A percentile compares a stretch with the other conserved stretches of the same genome.
These are phyloP conservation scores for Paraurostyla sp. DNA, from an alignment of 73 alveolate genomes.

Conservation along the genomic window DNA sequence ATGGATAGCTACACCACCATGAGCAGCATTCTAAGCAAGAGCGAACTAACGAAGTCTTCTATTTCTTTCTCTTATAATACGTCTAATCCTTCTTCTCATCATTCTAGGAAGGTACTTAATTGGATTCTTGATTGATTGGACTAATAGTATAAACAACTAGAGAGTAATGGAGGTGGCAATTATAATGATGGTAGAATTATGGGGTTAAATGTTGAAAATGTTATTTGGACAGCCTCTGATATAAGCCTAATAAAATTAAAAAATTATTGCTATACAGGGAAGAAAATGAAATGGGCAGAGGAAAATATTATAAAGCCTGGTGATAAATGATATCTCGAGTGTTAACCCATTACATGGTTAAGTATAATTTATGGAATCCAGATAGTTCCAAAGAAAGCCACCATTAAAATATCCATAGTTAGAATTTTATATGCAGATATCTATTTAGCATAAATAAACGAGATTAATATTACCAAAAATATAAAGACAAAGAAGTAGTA, in stretches of 20 bases:
- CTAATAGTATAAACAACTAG: not conserved
- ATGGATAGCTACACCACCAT: too few species aligned
- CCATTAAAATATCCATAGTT: conserved; percentile 21
- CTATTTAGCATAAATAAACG: too few species aligned
- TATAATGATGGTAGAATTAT: not conserved
- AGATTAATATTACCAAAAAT: too few species aligned
- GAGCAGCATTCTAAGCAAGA: too few species aligned
- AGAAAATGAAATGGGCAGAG: conserved; percentile 7
- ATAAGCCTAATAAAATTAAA: not conserved
- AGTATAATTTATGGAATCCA: conserved; percentile 40
- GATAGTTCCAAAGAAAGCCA: conserved; percentile 19
- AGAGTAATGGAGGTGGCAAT: not conserved
- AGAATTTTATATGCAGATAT: conserved; percentile 28
- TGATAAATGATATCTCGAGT: conserved; percentile 40
- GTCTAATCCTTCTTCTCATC: conserved; percentile 12
- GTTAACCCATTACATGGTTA: conserved; percentile 37
- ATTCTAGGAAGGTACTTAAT: conserved; percentile 9
- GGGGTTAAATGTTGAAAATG: conserved; percentile 19
- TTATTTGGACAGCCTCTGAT: conserved; percentile 46
- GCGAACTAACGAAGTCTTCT: not conserved
- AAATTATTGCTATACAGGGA: conserved; percentile 1
- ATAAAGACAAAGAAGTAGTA: conserved; percentile 37
- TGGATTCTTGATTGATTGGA: conserved; percentile 12
- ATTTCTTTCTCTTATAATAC: conserved; percentile 42
- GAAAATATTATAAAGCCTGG: conserved; percentile 31